Conservation (phyloP, 1,284 basidiomycete genomes). For the Austroboletus niveus region DNA sequence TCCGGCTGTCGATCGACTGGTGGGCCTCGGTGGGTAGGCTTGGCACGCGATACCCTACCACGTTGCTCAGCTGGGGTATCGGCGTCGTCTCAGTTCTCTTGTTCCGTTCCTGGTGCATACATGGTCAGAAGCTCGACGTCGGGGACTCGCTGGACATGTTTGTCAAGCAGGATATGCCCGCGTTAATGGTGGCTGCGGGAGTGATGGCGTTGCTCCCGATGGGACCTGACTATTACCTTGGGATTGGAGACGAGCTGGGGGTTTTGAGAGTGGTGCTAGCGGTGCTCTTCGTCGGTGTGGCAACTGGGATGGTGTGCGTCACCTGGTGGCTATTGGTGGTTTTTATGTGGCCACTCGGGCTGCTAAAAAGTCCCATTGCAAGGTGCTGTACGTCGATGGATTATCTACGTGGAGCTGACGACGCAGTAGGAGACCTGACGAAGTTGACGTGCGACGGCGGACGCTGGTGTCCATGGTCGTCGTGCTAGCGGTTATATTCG, state of each 20-base stretch:
- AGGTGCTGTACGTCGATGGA: slow-evolving; percentile 37
- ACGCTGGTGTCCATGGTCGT: slow-evolving; percentile 58
- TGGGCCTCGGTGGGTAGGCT: slow-evolving; percentile 66
- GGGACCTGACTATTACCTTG: slow-evolving; percentile 52
- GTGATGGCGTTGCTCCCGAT: slow-evolving; percentile 56
- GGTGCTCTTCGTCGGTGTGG: slow-evolving; percentile 51
- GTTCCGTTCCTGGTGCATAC: slow-evolving; percentile 47
- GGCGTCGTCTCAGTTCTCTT: slow-evolving; percentile 60
- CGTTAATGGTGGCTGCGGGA: slow-evolving; percentile 43
- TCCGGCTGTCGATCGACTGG: slow-evolving; percentile 64
- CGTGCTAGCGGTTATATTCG: slow-evolving; percentile 64
- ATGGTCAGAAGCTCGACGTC: slow-evolving; percentile 44
- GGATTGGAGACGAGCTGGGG: slow-evolving; percentile 50
- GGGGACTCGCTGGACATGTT: slow-evolving; percentile 47
- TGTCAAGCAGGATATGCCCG: slow-evolving; percentile 38
- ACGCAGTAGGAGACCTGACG: slow-evolving; percentile 35
- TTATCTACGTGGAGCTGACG: neutral
- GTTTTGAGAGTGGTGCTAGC: slow-evolving; percentile 48
- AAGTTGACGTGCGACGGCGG: slow-evolving; percentile 38
- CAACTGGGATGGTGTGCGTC: slow-evolving; percentile 58
- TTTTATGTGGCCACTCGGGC: slow-evolving; percentile 44
- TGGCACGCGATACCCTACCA: slow-evolving; percentile 71
- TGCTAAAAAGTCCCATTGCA: slow-evolving; percentile 33
- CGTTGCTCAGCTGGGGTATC: slow-evolving; percentile 65
- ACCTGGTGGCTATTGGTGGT: slow-evolving; percentile 53